Percentiles rank a stretch among this genome's conserved stretches.
Evolutionary conservation across 257 asterid genomes (phyloP).

Genomic region (Solanum medicagineum): DNA sequence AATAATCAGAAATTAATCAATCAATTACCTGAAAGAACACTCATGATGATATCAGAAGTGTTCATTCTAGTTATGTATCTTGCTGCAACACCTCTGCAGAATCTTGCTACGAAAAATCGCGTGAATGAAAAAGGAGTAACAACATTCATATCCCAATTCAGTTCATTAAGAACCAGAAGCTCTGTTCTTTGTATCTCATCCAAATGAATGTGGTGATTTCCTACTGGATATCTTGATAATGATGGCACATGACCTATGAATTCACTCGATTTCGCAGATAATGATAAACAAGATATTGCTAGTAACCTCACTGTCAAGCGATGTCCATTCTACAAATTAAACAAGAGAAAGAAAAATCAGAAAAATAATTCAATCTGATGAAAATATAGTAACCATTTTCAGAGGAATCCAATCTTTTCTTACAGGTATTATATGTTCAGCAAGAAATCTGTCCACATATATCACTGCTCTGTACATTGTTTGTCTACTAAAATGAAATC

Average conservation of each 20-base stretch:
- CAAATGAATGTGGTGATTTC: not conserved
- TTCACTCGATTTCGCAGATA: conserved; percentile 67
- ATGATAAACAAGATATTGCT: conserved; percentile 42
- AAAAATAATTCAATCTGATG: not conserved
- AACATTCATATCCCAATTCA: conserved; percentile 50
- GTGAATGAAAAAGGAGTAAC: conserved; percentile 40
- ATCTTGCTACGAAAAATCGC: not conserved
- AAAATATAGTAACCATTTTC: not conserved
- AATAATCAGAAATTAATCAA: not conserved
- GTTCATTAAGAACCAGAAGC: conserved; percentile 20
- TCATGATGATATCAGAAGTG: not conserved
- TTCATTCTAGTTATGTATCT: not conserved
- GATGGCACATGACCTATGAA: conserved; percentile 6
- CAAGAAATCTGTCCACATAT: conserved; percentile 46
- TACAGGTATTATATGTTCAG: conserved; percentile 36
- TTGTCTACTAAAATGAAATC: conserved; percentile 29
- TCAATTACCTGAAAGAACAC: not conserved
- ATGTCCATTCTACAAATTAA: conserved; percentile 9
- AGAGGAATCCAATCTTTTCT: not conserved
- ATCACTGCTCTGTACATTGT: conserved; percentile 41
- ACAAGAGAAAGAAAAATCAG: not conserved
- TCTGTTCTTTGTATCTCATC: not conserved
- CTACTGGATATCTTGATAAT: conserved; percentile 21
- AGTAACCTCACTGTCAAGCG: conserved; percentile 32
- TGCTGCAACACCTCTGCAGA: not conserved